Evolutionary conservation across 495 filamentous ascomycete genomes (phyloP), one percentile per base, ranked within the genome.

Genomic region (Paragyromitra xinjiangensis): DNA sequence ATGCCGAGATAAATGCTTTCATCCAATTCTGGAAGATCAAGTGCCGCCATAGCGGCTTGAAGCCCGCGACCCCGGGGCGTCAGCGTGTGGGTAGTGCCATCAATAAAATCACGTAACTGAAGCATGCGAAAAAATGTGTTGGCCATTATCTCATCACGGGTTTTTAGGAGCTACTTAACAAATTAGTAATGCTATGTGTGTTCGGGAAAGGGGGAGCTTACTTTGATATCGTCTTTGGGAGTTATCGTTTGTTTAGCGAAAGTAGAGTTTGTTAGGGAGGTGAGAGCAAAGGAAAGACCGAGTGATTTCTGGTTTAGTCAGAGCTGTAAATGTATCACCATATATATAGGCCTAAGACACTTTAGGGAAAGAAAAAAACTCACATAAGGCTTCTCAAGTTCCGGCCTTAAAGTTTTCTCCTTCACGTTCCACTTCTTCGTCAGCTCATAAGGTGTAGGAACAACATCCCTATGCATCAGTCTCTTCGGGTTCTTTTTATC

Each of bases 41-140:
- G 83, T 0, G 87, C 85, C 40, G 89, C 85, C 42, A 96, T 85
- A 16, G 92, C 89, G 65, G 88, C 87, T 44, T 90, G 87, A 26
- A 98, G 85, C 11, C 92, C 92, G 73, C 90, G 87, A 34, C 95
- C 95, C 95, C 94, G 97, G 34, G 83, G 74, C 7, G 94, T 97
- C 37, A 98, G 87, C 70, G 90, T 86, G 83, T 98, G 95, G 59
- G 90, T 88, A 61, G 91, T 88, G 22, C 73, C 71, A 75, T 96
- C 88, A 48, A 95, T 85, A 78, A 97, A 98, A 9, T 89, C 93
- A 59, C 94, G 91, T 51, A 98, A 86, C 82, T 98, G 93, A 39
- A 98, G 85, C 83, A 97, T 95, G 51, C 93, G 89, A 91, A 93
- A 97, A 62, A 93, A 84, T 3, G 91, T 88, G 81, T 97, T 93